Evolutionary conservation across 768 basidiomycete genomes (phyloP).

Genomic region (Boletus rufocinnamomeus): DNA sequence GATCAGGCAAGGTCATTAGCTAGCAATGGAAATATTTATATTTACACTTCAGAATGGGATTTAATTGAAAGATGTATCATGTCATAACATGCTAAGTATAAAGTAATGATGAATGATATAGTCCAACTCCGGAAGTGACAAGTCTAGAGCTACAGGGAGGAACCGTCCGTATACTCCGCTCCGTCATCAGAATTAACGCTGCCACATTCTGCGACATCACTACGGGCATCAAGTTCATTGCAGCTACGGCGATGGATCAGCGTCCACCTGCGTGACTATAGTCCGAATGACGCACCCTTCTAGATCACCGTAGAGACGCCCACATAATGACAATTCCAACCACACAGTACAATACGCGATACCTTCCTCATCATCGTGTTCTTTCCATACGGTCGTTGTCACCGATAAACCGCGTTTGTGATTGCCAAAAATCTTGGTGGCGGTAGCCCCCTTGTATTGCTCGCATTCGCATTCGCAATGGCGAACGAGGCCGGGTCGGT

Average conservation of each 20-base stretch:
- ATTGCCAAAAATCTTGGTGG: background rate
- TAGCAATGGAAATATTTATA: too few relatives aligned
- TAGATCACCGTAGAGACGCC: background rate
- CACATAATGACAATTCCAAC: background rate
- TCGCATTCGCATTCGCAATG: background rate
- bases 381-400: background rate
- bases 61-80: too few relatives aligned
- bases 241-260: background rate
- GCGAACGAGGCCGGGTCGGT: background rate
- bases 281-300: background rate
- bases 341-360: background rate
- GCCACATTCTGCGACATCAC: background rate
- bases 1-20: too few relatives aligned
- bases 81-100: too few relatives aligned
- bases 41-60: too few relatives aligned
- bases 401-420: background rate
- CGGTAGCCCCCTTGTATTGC: background rate
- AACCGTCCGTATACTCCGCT: background rate
- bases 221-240: background rate
- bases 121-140: background rate
- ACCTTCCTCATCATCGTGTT: background rate
- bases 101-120: too few relatives aligned
- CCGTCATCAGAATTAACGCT: background rate
- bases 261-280: background rate
- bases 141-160: background rate